Evolutionary conservation across 495 filamentous ascomycete species (phyloP), one percentile per base, ranked within the genome.

Genomic region (Diplogelasinospora grovesii): DNA sequence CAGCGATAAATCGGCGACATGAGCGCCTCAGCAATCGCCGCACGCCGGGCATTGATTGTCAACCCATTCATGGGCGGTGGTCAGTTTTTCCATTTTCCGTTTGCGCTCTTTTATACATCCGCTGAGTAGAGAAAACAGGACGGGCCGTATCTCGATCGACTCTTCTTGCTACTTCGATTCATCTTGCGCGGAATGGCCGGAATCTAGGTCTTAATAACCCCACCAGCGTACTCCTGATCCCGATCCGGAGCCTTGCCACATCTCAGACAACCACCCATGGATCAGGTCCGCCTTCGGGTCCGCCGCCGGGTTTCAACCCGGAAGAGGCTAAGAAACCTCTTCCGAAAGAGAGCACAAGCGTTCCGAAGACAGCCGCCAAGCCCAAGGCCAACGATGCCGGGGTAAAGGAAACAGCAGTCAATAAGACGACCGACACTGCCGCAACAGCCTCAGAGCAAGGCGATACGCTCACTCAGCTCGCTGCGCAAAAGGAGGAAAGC

Each of bases 261-360:
- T 79, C 81, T 26, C 75, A 78, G 13, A 78, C 77, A 20, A 67
- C 72, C 22, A 68, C 74, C 35, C 63, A 68, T 45, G 51, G 60
- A 25, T 45, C 51, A 39, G 68, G 73, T 24, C 66, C 65, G 13
- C 60, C 71, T 16, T 68, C 66, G 30, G 82, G 78, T 13, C 92
- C 92, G 23, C 90, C 92, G 33, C 92, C 92, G 8, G 93, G 92
- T 7, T 99, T 96, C 73, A 89, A 95, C 57, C 68, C 86, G 11
- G 81, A 94, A 56, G 66, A 86, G 61, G 92, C 92, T 25, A 95
- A 89, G 75, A 93, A 86, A 51, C 88, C 92, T 2, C 68, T 92
- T 24, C 69, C 77, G 0, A 69, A 68, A 43, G 74, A 72, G 9
- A 43, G 59, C 16, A 45, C 64, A 16, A 40, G 64, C 43, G 46